Percentiles rank a stretch among this genome's conserved stretches.
Evolutionary conservation across 2,329 filamentous ascomycete species (phyloP).

Genomic region (Ophiostoma tasmaniense): DNA sequence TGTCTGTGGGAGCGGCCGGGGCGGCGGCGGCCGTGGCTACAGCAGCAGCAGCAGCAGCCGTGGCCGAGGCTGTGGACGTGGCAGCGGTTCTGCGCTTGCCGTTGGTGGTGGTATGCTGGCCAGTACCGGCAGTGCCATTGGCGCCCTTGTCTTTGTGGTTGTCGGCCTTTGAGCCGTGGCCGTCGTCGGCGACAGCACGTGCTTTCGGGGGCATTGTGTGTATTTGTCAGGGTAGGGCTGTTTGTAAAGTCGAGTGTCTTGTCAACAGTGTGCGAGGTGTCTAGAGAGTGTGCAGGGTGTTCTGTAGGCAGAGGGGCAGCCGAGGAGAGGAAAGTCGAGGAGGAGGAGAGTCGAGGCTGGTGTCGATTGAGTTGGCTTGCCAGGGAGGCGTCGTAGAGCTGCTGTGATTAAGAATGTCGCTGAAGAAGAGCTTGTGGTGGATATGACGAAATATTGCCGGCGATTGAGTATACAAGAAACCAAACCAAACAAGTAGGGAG

Average conservation of each 20-base stretch:
- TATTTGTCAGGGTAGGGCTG: background rate
- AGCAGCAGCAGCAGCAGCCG: constrained; percentile 21
- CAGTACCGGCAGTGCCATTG: constrained; percentile 16
- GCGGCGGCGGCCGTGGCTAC: constrained; percentile 18
- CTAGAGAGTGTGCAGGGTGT: background rate
- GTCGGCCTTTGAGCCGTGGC: constrained; percentile 33
- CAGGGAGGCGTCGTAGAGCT: background rate
- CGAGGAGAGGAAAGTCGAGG: background rate
- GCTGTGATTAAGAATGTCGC: background rate
- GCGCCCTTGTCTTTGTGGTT: constrained; percentile 38
- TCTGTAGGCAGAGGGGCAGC: background rate
- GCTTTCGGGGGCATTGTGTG: constrained; percentile 18
- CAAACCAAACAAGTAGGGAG: background rate
- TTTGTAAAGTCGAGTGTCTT: background rate
- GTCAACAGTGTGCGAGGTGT: too few relatives aligned
- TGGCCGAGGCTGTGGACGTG: constrained; percentile 33
- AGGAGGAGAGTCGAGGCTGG: background rate
- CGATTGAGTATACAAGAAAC: background rate
- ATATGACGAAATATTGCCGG: background rate
- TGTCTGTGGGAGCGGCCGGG: background rate
- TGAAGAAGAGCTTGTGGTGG: background rate
- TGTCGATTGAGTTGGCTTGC: background rate
- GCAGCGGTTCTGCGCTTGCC: constrained; percentile 45
- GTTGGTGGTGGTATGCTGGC: constrained; percentile 32
- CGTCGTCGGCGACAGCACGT: constrained; percentile 17